Conservation (phyloP, 208 protist genomes). For the Leishmania lainsoni region DNA sequence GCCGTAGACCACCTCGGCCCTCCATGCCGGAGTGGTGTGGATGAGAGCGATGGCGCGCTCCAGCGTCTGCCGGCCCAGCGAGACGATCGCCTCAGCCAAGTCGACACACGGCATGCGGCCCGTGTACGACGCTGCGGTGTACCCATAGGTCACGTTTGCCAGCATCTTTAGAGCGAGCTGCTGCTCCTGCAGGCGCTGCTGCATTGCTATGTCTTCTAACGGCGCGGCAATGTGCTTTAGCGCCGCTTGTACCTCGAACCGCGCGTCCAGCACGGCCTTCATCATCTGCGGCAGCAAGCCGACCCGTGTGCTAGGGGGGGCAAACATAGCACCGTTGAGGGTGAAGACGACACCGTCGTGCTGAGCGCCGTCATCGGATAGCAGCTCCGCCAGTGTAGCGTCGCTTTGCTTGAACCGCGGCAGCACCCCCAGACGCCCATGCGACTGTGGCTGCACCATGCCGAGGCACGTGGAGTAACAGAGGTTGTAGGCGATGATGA, state of each 20-base stretch:
- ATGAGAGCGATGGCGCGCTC: slow-evolving; percentile 96
- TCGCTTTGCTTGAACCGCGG: slow-evolving; percentile 47
- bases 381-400: slow-evolving; percentile 64
- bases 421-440: slow-evolving; percentile 70
- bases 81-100: slow-evolving; percentile 94
- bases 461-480: slow-evolving; percentile 96
- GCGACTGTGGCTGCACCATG: slow-evolving; percentile 46
- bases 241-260: slow-evolving; percentile 85
- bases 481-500: slow-evolving; percentile 99
- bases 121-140: slow-evolving; percentile 98
- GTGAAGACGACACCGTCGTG: slow-evolving; percentile 53
- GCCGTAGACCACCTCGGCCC: slow-evolving; percentile 98
- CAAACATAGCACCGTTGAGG: slow-evolving; percentile 83
- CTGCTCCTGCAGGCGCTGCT: slow-evolving; percentile 92
- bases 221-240: slow-evolving; percentile 64
- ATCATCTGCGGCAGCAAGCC: slow-evolving; percentile 85
- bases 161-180: slow-evolving; percentile 99
- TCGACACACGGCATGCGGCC: slow-evolving; percentile 99
- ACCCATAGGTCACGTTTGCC: slow-evolving; percentile 99
- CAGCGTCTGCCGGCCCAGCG: slow-evolving; percentile 99
- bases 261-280: slow-evolving; percentile 70
- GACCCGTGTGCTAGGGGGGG: slow-evolving; percentile 45
- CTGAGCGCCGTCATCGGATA: slow-evolving; percentile 55
- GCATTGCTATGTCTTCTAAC: slow-evolving; percentile 46
- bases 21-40: slow-evolving; percentile 93